Conservation (phyloP, 2,329 filamentous ascomycete species). For the Colletotrichum australisinense region DNA sequence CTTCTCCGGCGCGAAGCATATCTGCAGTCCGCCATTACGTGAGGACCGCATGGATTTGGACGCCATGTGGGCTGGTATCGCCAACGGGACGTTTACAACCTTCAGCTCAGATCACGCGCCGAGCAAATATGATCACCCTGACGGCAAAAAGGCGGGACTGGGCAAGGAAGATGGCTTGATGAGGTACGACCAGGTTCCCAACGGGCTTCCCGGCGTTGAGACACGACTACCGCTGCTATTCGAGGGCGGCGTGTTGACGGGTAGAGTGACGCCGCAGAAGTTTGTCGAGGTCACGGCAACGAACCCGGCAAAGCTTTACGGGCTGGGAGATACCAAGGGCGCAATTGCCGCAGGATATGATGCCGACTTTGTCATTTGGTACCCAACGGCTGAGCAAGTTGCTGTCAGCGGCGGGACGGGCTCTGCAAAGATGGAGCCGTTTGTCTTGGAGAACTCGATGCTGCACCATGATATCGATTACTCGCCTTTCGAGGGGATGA, state of each 20-base stretch:
- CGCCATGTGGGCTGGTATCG: constrained; percentile 61
- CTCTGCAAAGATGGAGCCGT: constrained; percentile 37
- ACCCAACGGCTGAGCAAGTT: constrained; percentile 48
- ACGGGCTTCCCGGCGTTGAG: constrained; percentile 68
- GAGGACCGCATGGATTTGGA: constrained; percentile 57
- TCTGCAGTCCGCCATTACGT: constrained; percentile 64
- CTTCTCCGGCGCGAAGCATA: constrained; percentile 66
- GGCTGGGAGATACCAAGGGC: constrained; percentile 63
- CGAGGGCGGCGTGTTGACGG: constrained; percentile 46
- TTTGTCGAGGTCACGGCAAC: constrained; percentile 67
- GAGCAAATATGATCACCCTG: constrained; percentile 59
- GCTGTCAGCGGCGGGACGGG: constrained; percentile 41
- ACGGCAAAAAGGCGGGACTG: constrained; percentile 58
- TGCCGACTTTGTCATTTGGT: constrained; percentile 70
- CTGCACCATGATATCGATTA: constrained; percentile 73
- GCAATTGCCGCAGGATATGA: constrained; percentile 62
- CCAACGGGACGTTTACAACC: constrained; percentile 64
- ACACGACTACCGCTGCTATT: constrained; percentile 59
- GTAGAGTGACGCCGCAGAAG: constrained; percentile 54
- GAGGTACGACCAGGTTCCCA: constrained; percentile 68
- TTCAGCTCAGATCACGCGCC: constrained; percentile 61
- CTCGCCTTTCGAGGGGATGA: constrained; percentile 69
- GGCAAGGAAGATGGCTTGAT: constrained; percentile 33
- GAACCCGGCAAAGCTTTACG: constrained; percentile 69
- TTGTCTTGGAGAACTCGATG: constrained; percentile 60